These are phyloP conservation scores for Colletotrichum liriopes DNA, from an alignment of 2,329 filamentous ascomycete species.

Conservation along the genomic window DNA sequence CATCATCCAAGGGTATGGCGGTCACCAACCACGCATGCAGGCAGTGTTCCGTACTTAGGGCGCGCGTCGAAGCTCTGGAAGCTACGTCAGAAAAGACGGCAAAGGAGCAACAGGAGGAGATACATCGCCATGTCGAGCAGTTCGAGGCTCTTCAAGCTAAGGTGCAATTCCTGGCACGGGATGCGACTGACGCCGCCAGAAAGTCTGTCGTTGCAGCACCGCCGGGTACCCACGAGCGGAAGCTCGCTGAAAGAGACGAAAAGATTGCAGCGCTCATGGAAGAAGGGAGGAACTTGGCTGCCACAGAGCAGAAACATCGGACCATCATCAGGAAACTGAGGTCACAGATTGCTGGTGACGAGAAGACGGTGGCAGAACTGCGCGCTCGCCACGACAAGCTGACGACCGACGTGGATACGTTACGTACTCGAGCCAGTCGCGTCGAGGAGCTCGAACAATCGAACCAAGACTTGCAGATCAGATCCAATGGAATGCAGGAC, in stretches of 20 bases:
- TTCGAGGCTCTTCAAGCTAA: constrained; percentile 95
- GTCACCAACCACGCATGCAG: constrained; percentile 16
- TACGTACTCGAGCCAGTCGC: constrained; percentile 65
- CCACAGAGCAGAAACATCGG: constrained; percentile 87
- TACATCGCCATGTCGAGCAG: constrained; percentile 86
- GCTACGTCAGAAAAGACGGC: constrained; percentile 4
- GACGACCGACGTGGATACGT: constrained; percentile 62
- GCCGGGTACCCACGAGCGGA: constrained; percentile 79
- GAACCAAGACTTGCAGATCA: constrained; percentile 50
- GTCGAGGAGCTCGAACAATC: constrained; percentile 70
- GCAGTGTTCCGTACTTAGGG: constrained; percentile 20
- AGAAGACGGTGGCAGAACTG: constrained; percentile 75
- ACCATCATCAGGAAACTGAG: constrained; percentile 87
- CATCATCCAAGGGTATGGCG: background rate
- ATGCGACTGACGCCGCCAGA: constrained; percentile 83
- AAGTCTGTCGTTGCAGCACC: constrained; percentile 75
- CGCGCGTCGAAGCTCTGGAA: constrained; percentile 31
- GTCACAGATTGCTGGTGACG: constrained; percentile 75
- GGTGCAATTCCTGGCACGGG: constrained; percentile 87
- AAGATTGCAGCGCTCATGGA: constrained; percentile 92
- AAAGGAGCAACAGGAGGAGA: constrained; percentile 74
- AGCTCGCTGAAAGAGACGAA: constrained; percentile 90
- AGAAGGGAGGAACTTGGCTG: constrained; percentile 91
- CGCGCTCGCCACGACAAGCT: constrained; percentile 73
- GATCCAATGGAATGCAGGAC: constrained; percentile 49